These are phyloP conservation scores for Neonectria punicea DNA, from an alignment of 2,329 filamentous ascomycete genomes.

Conservation along the genomic window DNA sequence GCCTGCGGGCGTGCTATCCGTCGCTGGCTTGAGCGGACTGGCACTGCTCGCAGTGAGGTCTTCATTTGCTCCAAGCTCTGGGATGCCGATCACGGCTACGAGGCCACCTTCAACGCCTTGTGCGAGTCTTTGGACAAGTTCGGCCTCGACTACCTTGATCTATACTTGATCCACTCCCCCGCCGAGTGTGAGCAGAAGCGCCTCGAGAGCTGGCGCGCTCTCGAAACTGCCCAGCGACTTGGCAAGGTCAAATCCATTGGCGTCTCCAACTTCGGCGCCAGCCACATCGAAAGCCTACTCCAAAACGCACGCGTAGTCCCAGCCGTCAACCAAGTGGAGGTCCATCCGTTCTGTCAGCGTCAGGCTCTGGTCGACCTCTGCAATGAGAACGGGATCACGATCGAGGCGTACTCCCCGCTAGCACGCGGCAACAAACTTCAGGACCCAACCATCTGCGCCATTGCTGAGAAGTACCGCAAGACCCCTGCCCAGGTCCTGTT, in stretches of 20 bases:
- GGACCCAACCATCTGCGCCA: constrained; percentile 67
- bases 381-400: constrained; percentile 65
- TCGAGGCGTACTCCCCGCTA: constrained; percentile 64
- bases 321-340: constrained; percentile 82
- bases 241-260: constrained; percentile 77
- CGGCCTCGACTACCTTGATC: constrained; percentile 76
- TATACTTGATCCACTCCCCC: constrained; percentile 73
- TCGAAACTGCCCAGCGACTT: constrained; percentile 72
- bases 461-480: constrained; percentile 76
- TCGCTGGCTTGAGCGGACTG: constrained; percentile 71
- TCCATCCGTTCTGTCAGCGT: constrained; percentile 79
- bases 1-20: constrained; percentile 78
- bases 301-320: constrained; percentile 68
- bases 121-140: constrained; percentile 75
- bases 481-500: constrained; percentile 80
- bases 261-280: constrained; percentile 81
- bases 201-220: constrained; percentile 78
- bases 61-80: constrained; percentile 77
- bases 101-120: constrained; percentile 66
- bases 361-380: constrained; percentile 66
- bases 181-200: constrained; percentile 76
- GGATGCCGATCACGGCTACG: constrained; percentile 58
- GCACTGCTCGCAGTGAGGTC: constrained; percentile 72
- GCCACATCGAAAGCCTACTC: constrained; percentile 65
- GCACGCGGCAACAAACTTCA: constrained; percentile 56